These are phyloP conservation scores for Nicotiana rustica DNA, from an alignment of 305 asterid genomes.

Conservation along the genomic window DNA sequence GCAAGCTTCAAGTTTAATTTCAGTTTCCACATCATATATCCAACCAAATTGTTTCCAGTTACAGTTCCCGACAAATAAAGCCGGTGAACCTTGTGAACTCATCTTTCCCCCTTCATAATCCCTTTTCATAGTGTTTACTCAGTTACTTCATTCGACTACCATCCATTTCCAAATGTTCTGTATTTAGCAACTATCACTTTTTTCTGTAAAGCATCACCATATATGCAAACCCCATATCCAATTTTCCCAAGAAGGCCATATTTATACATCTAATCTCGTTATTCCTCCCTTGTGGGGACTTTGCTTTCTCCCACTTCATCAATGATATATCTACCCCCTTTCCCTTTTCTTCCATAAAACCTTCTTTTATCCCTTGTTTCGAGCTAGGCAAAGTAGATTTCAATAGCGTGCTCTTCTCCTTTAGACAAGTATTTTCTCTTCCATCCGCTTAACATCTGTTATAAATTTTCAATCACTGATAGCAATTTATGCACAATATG, in stretches of 20 bases:
- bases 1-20: slow-evolving; percentile 7
- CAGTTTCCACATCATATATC: neutral
- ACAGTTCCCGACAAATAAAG: neutral
- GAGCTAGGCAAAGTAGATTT: neutral
- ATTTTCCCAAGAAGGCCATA: neutral
- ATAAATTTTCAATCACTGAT: neutral
- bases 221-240: neutral
- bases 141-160: neutral
- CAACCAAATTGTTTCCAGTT: slow-evolving; percentile 7
- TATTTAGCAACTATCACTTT: neutral
- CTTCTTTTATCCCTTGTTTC: neutral
- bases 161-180: slow-evolving; percentile 9
- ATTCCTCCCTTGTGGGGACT: neutral
- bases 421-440: neutral
- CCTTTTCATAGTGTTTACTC: neutral
- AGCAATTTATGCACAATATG: neutral
- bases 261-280: neutral
- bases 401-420: neutral
- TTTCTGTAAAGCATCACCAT: slow-evolving; percentile 1
- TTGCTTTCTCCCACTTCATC: neutral
- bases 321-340: neutral
- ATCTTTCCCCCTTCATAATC: neutral
- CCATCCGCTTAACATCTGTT: neutral
- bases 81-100: neutral
- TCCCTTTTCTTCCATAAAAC: neutral